Evolutionary conservation across 306 rosid species (phyloP), one percentile per base, ranked within the genome.

Genomic region (Begonia loranthoides): DNA sequence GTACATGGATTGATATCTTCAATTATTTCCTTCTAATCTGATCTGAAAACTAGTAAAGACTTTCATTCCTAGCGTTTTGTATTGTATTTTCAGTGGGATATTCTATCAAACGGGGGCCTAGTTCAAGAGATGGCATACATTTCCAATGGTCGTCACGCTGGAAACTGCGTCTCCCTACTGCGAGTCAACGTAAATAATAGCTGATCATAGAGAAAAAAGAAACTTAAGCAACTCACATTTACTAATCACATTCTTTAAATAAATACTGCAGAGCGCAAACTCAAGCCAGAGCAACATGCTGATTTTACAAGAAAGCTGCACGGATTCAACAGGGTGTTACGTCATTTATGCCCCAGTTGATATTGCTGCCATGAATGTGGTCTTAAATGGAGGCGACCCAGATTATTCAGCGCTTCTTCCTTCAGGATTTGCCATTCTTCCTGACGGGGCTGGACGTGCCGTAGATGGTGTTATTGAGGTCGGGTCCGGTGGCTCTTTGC

Each of bases 271-370:
- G 99, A 92, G 99, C 65, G 87, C 82, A 0, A 92, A 86, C 71
- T 86, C 99, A 52, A 92, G 96, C 80, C 96, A 92, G 66, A 92
- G 93, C 82, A 87, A 87, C 86, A 92, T 83, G 96, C 64, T 92
- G 59, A 83, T 86, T 45, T 46, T 92, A 4, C 99, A 92, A 81
- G 99, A 92, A 76, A 80, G 99, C 55, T 71, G 87, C 80, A 80
- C 81, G 0, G 96, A 92, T 58, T 56, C 77, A 50, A 87, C 93
- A 0, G 96, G 82, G 0, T 76, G 88, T 0, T 92, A 78, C 57
- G 96, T 92, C 0, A 80, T 92, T 1, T 92, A 86, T 56, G 96
- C 99, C 3, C 99, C 99, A 0, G 96, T 92, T 0, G 99, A 92
- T 44, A 79, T 83, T 1, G 96, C 71, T 1, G 93, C 96, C 0